Evolutionary conservation across 495 filamentous ascomycete genomes (phyloP), one percentile per base, ranked within the genome.

Genomic region (Massariosphaeria phaeospora): DNA sequence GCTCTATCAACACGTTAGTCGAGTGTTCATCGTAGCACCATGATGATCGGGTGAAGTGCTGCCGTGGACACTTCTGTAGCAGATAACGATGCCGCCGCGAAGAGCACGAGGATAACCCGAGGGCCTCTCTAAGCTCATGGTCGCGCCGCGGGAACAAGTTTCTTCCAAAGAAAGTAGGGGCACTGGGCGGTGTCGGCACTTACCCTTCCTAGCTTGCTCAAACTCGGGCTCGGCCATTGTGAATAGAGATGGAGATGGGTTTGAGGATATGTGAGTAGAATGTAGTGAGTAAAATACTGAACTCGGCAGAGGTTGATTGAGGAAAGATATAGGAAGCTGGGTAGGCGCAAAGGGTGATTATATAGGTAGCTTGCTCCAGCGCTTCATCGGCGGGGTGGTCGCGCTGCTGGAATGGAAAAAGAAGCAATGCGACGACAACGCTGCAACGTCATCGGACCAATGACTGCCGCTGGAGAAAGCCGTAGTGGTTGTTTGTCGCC

Each of bases 161-260:
- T n/a, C n/a, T n/a, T n/a, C 20, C 31, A 27, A 38, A 29, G 9
- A 36, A 39, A 25, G 44, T 51, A 30, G 25, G n/a, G 25, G n/a
- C 31, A 34, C 26, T 30, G 42, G 20, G 11, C 33, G 20, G 11
- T 11, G 41, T 8, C 34, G 57, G 36, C 24, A 31, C 44, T 26
- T 76, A 96, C 91, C 91, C 74, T 93, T 89, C 80, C 94, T 95
- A 60, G 93, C 93, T 79, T 98, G 93, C 82, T 96, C 84, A 76
- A 97, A 98, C 76, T 98, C 93, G 68, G 93, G 91, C 79, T 98
- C 93, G 40, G 57, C 44, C 55, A 60, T 57, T 56, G 45, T 52
- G 53, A 40, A 33, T 7, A 26, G 11, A 31, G 31, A 29, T 44
- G 41, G 45, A 49, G 38, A 31, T 20, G 29, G 21, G 26, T 12